Conservation (phyloP, 2,329 filamentous ascomycete species). For the Aspergillus sp. region DNA sequence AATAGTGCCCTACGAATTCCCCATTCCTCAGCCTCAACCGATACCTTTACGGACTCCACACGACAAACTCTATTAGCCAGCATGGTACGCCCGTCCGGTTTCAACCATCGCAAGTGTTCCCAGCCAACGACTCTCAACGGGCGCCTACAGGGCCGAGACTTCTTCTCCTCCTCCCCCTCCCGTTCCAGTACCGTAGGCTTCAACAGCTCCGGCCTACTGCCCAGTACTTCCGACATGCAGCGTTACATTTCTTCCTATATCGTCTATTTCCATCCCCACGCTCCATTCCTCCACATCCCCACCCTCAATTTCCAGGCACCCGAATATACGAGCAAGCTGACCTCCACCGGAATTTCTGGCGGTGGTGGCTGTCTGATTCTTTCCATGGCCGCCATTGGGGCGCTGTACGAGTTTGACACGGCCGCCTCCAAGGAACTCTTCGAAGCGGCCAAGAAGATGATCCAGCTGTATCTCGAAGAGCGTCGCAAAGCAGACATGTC, state of each 20-base stretch:
- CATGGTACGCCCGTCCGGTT: slow-evolving; percentile 51
- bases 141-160: slow-evolving; percentile 35
- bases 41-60: slow-evolving; percentile 59
- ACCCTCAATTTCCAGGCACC: slow-evolving; percentile 84
- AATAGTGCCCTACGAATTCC: slow-evolving; percentile 58
- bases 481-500: slow-evolving; percentile 75
- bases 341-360: slow-evolving; percentile 52
- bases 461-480: slow-evolving; percentile 85
- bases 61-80: slow-evolving; percentile 55
- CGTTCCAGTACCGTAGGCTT: slow-evolving; percentile 25
- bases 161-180: slow-evolving; percentile 9
- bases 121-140: slow-evolving; percentile 44
- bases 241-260: slow-evolving; percentile 87
- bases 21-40: slow-evolving; percentile 53
- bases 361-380: slow-evolving; percentile 80
- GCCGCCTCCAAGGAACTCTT: slow-evolving; percentile 75
- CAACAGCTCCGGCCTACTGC: slow-evolving; percentile 50
- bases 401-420: slow-evolving; percentile 79
- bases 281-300: slow-evolving; percentile 88
- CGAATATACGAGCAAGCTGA: slow-evolving; percentile 52
- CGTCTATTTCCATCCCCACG: slow-evolving; percentile 83
- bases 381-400: slow-evolving; percentile 79
- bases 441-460: slow-evolving; percentile 90
- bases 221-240: slow-evolving; percentile 76
- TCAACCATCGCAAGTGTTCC: slow-evolving; percentile 52